A percentile compares a stretch with the other conserved stretches of the same genome.
These are phyloP conservation scores for Hypoxylon sp. DNA, from an alignment of 2,329 filamentous ascomycete species.

Conservation along the genomic window DNA sequence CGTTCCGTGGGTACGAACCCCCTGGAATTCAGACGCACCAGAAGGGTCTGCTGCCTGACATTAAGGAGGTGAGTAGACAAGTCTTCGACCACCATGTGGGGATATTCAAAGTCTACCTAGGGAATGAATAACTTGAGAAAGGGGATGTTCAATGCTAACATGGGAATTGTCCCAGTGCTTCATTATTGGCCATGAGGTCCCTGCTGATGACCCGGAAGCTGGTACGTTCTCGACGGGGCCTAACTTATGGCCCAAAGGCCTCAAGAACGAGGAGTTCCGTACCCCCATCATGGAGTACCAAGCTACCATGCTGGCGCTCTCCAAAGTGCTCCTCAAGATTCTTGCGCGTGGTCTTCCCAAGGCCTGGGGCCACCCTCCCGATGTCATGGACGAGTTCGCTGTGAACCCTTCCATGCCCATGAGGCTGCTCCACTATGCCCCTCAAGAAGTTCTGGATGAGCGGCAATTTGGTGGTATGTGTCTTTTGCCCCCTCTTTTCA, in stretches of 20 bases:
- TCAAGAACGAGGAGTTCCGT: constrained; percentile 46
- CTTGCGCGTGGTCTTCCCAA: constrained; percentile 44
- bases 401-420: constrained; percentile 46
- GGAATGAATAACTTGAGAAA: neutral
- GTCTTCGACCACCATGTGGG: neutral
- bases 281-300: constrained; percentile 48
- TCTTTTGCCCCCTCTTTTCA: neutral
- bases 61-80: constrained; percentile 43
- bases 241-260: constrained; percentile 48
- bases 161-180: constrained; percentile 35
- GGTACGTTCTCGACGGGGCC: constrained; percentile 50
- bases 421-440: constrained; percentile 48
- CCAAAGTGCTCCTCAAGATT: constrained; percentile 46
- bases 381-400: constrained; percentile 41
- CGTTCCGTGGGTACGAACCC: constrained; percentile 49
- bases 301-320: constrained; percentile 47
- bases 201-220: constrained; percentile 44
- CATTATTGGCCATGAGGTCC: constrained; percentile 45
- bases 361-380: constrained; percentile 41
- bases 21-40: constrained; percentile 47
- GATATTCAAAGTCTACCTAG: no score
- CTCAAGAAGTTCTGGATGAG: constrained; percentile 40
- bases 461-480: constrained; percentile 46
- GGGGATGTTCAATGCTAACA: constrained; percentile 6
- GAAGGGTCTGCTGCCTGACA: constrained; percentile 48